Evolutionary conservation across 2,329 filamentous ascomycete species (phyloP), one percentile per base, ranked within the genome.

Genomic region (Aspergillus versicolor): DNA sequence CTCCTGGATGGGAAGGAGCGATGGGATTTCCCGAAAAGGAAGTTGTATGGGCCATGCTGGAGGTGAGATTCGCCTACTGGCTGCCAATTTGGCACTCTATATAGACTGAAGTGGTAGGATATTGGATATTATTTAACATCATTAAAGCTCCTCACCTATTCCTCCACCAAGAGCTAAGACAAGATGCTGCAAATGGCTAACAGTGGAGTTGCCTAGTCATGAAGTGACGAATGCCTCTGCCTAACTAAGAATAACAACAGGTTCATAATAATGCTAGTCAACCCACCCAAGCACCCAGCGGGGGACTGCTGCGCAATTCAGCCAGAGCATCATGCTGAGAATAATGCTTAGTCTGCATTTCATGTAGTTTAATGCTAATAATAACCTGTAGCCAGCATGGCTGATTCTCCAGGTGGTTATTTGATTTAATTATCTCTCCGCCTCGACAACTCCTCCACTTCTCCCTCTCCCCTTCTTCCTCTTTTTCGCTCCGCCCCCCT

Each of bases 201-300:
- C 38, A 38, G 49, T 57, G 56, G 50, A 54, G 50, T 45, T 45
- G 50, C 32, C 56, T 51, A 54, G 56, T 54, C 51, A 58, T 45
- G 40, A 34, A 24, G 40, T 44, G 56, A 54, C 51, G 50, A 58
- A 58, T 54, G 50, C 56, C 56, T 58, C 56, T 58, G 56, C 56
- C 56, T 58, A 51, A 54, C 56, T 58, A 58, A 58, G 56, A 58
- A 58, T 58, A 58, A 58, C 56, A 42, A 51, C 56, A 55, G 27
- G 50, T 19, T 22, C 42, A 44, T 24, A 24, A 37, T 37, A 37
- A n/a, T n/a, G 15, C 12, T n/a, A 37, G 15, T 37, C 15, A 43
- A 48, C 30, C 53, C 53, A 51, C 52, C 38, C 44, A 41, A n/a
- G 27, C 15, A 32, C 5, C 15, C 17, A 21, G 19, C 22, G 37